Conservation (phyloP, 78 protist species). For the Guillardia theta region DNA sequence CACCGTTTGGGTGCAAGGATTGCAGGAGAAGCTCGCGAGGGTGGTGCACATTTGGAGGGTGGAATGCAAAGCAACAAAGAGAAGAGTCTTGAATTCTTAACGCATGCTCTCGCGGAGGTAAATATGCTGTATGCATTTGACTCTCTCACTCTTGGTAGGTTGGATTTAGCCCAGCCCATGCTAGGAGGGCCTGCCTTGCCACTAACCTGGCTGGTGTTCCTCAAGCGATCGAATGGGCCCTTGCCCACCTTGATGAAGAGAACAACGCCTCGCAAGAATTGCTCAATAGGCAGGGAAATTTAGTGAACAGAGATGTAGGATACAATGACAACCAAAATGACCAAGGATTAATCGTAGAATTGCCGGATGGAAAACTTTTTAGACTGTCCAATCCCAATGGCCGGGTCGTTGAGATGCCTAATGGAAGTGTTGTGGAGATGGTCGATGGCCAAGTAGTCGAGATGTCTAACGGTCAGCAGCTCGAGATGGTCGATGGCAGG, state of each 20-base stretch:
- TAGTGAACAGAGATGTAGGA: no score
- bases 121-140: not conserved
- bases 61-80: not conserved
- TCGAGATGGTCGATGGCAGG: slow-evolving; percentile 26
- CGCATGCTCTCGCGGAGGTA: not conserved
- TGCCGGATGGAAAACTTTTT: slow-evolving; percentile 25
- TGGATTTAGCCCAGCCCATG: slow-evolving; percentile 9
- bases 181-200: slow-evolving; percentile 1
- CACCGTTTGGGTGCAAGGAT: not conserved
- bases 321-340: no score
- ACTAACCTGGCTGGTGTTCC: slow-evolving; percentile 10
- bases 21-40: not conserved
- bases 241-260: slow-evolving; percentile 7
- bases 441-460: slow-evolving; percentile 25
- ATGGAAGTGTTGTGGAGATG: not conserved
- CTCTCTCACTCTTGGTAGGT: not conserved
- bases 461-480: slow-evolving; percentile 29
- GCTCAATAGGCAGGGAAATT: no score
- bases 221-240: slow-evolving; percentile 24
- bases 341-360: no score
- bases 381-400: not conserved
- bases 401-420: slow-evolving; percentile 24
- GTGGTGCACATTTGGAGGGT: not conserved
- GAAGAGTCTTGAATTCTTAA: not conserved
- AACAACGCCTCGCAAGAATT: not conserved